A percentile compares a stretch with the other conserved stretches of the same genome.
Evolutionary conservation across 257 asterid genomes (phyloP).

Genomic region (Rhazya stricta): DNA sequence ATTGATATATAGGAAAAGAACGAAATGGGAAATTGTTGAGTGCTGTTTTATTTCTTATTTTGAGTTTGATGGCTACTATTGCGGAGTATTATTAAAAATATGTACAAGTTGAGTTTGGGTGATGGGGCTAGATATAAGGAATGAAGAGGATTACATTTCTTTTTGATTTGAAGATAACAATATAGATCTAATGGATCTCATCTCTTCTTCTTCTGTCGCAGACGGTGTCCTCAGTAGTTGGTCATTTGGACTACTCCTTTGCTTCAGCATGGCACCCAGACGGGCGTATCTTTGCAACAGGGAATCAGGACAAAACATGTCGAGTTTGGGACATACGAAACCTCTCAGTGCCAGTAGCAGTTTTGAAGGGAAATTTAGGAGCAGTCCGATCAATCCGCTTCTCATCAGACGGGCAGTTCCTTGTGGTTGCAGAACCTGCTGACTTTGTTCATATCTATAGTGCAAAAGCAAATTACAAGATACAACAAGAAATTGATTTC

Average conservation of each 20-base stretch:
- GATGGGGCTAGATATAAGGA: not conserved
- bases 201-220: slow-evolving; percentile 20
- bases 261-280: slow-evolving; percentile 78
- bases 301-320: slow-evolving; percentile 78
- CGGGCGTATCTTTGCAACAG: slow-evolving; percentile 59
- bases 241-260: slow-evolving; percentile 70
- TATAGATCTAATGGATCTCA: not conserved
- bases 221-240: slow-evolving; percentile 49
- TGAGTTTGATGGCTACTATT: not conserved
- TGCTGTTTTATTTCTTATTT: not conserved
- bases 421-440: slow-evolving; percentile 67
- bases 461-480: slow-evolving; percentile 36
- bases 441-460: slow-evolving; percentile 68
- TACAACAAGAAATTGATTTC: slow-evolving; percentile 62
- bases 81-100: too few relatives aligned
- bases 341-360: slow-evolving; percentile 33
- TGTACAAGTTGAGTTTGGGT: not conserved
- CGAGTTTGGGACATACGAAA: slow-evolving; percentile 69
- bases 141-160: not conserved
- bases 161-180: not conserved
- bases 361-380: slow-evolving; percentile 60
- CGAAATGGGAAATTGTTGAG: not conserved
- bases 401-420: slow-evolving; percentile 61
- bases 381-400: slow-evolving; percentile 62
- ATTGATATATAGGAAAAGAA: not conserved